Percentiles rank a stretch among this genome's conserved stretches.
Conservation (phyloP, 2,329 filamentous ascomycete genomes). For the Pseudopithomyces chartarum region DNA sequence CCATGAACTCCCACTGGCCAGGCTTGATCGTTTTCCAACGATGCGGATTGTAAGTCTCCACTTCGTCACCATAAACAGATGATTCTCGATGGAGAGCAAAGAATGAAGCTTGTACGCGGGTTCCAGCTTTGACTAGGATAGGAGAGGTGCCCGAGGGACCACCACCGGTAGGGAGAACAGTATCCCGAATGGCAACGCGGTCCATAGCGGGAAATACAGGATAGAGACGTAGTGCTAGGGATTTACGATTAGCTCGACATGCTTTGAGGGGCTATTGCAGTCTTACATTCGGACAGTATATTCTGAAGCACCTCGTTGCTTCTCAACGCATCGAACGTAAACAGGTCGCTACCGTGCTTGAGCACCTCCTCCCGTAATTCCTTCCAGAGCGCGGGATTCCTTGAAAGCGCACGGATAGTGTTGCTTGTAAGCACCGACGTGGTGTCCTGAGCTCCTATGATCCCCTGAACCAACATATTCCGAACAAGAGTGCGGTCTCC, state of each 20-base stretch:
- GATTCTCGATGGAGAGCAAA: conserved; percentile 54
- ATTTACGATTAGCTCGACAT: background rate
- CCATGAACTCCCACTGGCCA: conserved; percentile 15
- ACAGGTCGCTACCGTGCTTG: background rate
- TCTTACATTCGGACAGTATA: conserved; percentile 1
- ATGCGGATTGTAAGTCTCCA: conserved; percentile 9
- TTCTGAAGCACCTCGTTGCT: background rate
- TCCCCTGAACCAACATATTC: background rate
- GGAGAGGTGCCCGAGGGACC: conserved; percentile 8
- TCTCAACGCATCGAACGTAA: background rate
- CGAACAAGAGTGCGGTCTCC: background rate
- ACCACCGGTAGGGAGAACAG: conserved; percentile 16
- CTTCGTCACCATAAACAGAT: conserved; percentile 41
- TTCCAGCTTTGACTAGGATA: conserved; percentile 13
- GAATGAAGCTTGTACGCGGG: conserved; percentile 37
- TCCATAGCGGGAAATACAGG: conserved; percentile 15
- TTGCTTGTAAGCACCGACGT: conserved; percentile 1
- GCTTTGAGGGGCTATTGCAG: background rate
- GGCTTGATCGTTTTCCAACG: conserved; percentile 18
- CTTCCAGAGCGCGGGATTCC: background rate
- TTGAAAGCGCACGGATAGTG: background rate
- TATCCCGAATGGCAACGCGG: conserved; percentile 14
- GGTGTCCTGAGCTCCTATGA: conserved; percentile 2
- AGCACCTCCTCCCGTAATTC: background rate
- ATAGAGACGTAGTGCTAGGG: conserved; percentile 16